Evolutionary conservation across 2,329 filamentous ascomycete species (phyloP).

Genomic region (Colletotrichum salicis): DNA sequence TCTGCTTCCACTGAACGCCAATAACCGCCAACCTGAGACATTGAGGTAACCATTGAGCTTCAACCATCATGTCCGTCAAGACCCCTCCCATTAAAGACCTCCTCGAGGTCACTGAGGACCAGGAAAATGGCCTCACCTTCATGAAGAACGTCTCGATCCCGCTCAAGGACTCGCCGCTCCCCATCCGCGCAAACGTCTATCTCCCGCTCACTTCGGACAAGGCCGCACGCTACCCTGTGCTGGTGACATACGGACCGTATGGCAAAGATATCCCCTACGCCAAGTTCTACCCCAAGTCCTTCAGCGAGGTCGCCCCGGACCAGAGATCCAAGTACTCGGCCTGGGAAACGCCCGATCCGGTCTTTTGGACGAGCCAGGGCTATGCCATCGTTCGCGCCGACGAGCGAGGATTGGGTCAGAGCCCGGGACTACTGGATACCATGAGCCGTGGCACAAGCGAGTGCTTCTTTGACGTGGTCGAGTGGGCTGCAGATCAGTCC

Average conservation of each 20-base stretch:
- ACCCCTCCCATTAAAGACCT: constrained; percentile 32
- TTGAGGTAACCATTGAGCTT: not conserved
- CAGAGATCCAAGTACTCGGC: constrained; percentile 65
- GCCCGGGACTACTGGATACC: constrained; percentile 57
- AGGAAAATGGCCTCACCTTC: constrained; percentile 44
- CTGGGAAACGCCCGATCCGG: constrained; percentile 69
- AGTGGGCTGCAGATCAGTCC: constrained; percentile 58
- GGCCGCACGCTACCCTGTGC: constrained; percentile 58
- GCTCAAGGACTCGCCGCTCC: constrained; percentile 43
- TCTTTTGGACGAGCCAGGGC: constrained; percentile 64
- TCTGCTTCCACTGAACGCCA: not conserved
- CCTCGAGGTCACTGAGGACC: constrained; percentile 24
- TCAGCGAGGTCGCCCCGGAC: constrained; percentile 61
- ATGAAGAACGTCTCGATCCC: constrained; percentile 49
- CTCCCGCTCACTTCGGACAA: constrained; percentile 42
- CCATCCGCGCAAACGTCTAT: constrained; percentile 53
- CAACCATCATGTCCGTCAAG: constrained; percentile 20
- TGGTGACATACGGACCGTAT: constrained; percentile 79
- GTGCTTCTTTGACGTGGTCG: constrained; percentile 60
- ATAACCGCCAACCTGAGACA: not conserved
- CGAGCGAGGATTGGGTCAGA: constrained; percentile 60
- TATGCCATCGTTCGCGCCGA: constrained; percentile 67
- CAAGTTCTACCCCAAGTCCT: constrained; percentile 55
- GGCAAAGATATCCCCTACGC: constrained; percentile 77
- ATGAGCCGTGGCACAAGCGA: constrained; percentile 61